Evolutionary conservation across 2,329 filamentous ascomycete genomes (phyloP).

Genomic region (Macrophomina phaseolina): DNA sequence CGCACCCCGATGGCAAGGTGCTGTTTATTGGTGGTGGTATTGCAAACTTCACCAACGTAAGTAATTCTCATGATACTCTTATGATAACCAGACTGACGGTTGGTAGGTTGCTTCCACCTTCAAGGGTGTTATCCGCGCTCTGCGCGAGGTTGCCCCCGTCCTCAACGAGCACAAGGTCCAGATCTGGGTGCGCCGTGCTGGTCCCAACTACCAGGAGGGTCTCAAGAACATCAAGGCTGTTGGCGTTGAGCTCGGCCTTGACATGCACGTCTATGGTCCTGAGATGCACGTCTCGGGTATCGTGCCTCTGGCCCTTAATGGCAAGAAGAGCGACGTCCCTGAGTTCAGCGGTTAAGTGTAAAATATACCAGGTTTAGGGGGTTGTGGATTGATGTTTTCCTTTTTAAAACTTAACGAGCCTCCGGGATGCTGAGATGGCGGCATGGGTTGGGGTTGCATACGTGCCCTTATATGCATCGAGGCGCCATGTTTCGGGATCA

Average conservation of each 20-base stretch:
- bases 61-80: conserved; percentile 29
- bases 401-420: conserved; percentile 22
- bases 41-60: conserved; percentile 99
- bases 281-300: conserved; percentile 94
- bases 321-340: conserved; percentile 65
- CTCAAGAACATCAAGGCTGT: conserved; percentile 99
- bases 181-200: conserved; percentile 91
- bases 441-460: conserved; percentile 14
- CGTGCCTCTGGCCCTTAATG: conserved; percentile 83
- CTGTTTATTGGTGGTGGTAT: conserved; percentile 99
- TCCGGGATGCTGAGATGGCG: conserved; percentile 19
- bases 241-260: conserved; percentile 88
- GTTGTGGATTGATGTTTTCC: conserved; percentile 17
- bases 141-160: conserved; percentile 84
- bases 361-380: conserved; percentile 18
- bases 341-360: conserved; percentile 61
- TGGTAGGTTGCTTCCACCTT: conserved; percentile 83
- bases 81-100: conserved; percentile 27
- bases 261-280: conserved; percentile 89
- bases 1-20: conserved; percentile 89
- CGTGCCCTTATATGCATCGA: conserved; percentile 12
- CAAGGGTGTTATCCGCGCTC: conserved; percentile 98
- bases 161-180: conserved; percentile 96
- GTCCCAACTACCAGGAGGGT: conserved; percentile 99
- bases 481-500: conserved; percentile 21